A percentile compares a stretch with the other conserved stretches of the same genome.
Evolutionary conservation across 2,329 filamentous ascomycete genomes (phyloP).

Genomic region (Metarhizium sp.): DNA sequence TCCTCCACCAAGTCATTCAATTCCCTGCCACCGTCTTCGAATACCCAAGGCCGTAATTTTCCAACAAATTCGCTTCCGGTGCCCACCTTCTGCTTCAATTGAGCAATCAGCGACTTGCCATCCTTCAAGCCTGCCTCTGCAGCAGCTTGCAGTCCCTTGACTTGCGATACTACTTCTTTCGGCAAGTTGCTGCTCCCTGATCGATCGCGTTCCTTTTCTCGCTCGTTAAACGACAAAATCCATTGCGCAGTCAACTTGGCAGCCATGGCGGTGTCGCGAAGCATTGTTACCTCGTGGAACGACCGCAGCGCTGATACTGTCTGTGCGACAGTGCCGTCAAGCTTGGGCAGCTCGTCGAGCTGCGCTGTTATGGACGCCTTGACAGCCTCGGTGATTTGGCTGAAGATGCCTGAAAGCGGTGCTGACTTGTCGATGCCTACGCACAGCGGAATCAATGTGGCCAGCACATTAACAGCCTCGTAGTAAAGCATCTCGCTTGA

Average conservation of each 20-base stretch:
- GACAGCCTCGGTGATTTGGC: slow-evolving; percentile 17
- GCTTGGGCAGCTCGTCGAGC: slow-evolving; percentile 8
- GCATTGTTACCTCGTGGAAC: slow-evolving; percentile 25
- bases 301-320: slow-evolving; percentile 20
- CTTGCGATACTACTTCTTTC: slow-evolving; percentile 24
- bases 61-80: slow-evolving; percentile 16
- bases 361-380: slow-evolving; percentile 18
- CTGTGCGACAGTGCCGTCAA: slow-evolving; percentile 7
- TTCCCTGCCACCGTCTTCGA: slow-evolving; percentile 12
- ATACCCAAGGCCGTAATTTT: slow-evolving; percentile 18
- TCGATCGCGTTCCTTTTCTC: slow-evolving; percentile 28
- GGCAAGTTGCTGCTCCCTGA: slow-evolving; percentile 28
- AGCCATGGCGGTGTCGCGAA: slow-evolving; percentile 28
- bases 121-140: slow-evolving; percentile 22
- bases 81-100: slow-evolving; percentile 19
- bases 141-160: slow-evolving; percentile 22
- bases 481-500: slow-evolving; percentile 33
- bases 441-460: slow-evolving; percentile 22
- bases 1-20: slow-evolving; percentile 17
- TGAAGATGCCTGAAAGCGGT: slow-evolving; percentile 14
- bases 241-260: slow-evolving; percentile 22
- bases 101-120: slow-evolving; percentile 19
- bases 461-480: slow-evolving; percentile 31
- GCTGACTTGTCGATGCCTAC: slow-evolving; percentile 14
- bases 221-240: slow-evolving; percentile 26